phyloP scores from a whole-genome alignment of 495 filamentous ascomycete genomes.

The Penicillium macrosclerotiorum region DNA sequence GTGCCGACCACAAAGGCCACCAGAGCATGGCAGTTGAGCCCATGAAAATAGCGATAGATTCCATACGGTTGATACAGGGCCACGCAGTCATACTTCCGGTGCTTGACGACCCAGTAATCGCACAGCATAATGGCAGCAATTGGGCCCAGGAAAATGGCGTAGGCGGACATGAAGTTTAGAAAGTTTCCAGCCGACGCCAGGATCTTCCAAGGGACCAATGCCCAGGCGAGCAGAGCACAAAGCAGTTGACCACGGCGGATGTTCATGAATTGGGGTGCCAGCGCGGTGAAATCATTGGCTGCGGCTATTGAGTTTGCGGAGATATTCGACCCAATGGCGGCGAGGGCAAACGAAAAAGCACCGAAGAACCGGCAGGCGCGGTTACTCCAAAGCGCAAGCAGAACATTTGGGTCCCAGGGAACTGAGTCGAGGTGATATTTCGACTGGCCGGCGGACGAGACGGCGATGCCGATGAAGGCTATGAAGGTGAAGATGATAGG shows the following conservation, averaged over 20 bases:
- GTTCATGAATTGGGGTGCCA: slow-evolving; percentile 49
- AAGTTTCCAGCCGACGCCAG: slow-evolving; percentile 49
- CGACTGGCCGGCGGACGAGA: slow-evolving; percentile 48
- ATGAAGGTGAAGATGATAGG: slow-evolving; percentile 52
- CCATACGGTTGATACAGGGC: too few species aligned
- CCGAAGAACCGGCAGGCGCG: slow-evolving; percentile 59
- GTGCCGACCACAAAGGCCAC: too few species aligned
- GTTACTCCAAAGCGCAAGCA: slow-evolving; percentile 50
- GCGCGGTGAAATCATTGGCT: slow-evolving; percentile 53
- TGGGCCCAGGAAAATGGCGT: slow-evolving; percentile 48
- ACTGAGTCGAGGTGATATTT: slow-evolving; percentile 54
- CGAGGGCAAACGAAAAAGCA: slow-evolving; percentile 46
- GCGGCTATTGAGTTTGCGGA: slow-evolving; percentile 57
- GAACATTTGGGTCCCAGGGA: slow-evolving; percentile 56
- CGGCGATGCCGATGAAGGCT: slow-evolving; percentile 50
- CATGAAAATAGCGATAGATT: too few species aligned
- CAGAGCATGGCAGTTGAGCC: too few species aligned
- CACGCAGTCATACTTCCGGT: too few species aligned
- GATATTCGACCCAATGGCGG: slow-evolving; percentile 59
- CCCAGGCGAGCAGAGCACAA: slow-evolving; percentile 43
- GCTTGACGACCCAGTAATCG: slow-evolving; percentile 39
- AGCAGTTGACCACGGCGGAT: slow-evolving; percentile 46
- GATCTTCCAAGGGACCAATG: slow-evolving; percentile 51
- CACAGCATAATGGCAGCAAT: slow-evolving; percentile 42
- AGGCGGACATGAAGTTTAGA: slow-evolving; percentile 46